Evolutionary conservation across 352 stramenopile genomes (phyloP), one percentile per base, ranked within the genome.

Genomic region (Aphanomyces invadans): DNA sequence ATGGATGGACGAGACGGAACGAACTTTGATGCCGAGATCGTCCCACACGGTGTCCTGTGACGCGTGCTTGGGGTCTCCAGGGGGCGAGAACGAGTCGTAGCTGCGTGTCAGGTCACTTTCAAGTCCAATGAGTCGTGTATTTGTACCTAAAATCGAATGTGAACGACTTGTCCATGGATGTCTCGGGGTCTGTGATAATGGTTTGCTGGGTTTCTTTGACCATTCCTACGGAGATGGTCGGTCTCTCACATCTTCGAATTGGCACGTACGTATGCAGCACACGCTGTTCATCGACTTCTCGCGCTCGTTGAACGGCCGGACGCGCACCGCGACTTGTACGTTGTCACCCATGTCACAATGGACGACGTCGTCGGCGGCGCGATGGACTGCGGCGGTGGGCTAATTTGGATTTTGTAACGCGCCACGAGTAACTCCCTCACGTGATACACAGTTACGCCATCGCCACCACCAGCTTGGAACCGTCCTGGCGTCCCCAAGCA

Each of bases 131-230:
- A n/a, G n/a, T n/a, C n/a, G n/a, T n/a, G n/a, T n/a, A n/a, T 36
- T 12, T 10, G 9, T 31, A 86, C 79, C 80, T 92, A 75, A 89
- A 96, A 52, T 96, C 87, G 70, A 95, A 96, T 3, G 87, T 95
- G 56, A 93, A 95, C 0, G 69, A 72, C 60, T 92, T 92, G 32
- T 93, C 83, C 1, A 70, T 36, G 60, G 79, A 83, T 28, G 79
- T 89, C 46, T 93, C 81, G 0, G 83, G 85, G 60, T 93, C 82
- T 0, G 78, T 91, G 72, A 93, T 92, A 68, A 91, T 86, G 4
- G 85, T 93, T 44, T 91, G 81, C 62, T 90, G 82, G 1, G 76
- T 86, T 26, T 91, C 80, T 45, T 81, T 89, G 33, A 88, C 68
- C 81, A 93, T 90, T 4, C 83, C 83, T 91, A 17, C 25, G 3